Percentiles rank a stretch among this genome's conserved stretches.
phyloP scores from a whole-genome alignment of 2,329 filamentous ascomycete species.

The Fusarium xylarioides region DNA sequence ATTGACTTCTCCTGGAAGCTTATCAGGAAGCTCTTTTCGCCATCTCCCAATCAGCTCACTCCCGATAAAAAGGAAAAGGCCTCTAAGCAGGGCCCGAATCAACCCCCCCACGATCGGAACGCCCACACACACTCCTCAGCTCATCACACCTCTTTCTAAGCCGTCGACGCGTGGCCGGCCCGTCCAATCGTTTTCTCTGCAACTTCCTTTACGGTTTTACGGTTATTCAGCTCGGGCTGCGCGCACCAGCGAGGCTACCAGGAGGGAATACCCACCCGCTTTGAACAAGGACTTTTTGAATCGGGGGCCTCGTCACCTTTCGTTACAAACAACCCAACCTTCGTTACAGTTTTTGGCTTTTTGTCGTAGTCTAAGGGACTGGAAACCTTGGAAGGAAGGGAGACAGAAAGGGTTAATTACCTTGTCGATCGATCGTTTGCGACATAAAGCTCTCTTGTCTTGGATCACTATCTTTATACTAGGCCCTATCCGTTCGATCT shows the following conservation, averaged over 20 bases:
- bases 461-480: conserved; percentile 7
- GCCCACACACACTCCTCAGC: background rate
- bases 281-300: conserved; percentile 14
- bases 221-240: conserved; percentile 14
- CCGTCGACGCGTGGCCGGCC: conserved; percentile 23
- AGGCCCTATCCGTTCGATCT: conserved; percentile 6
- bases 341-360: conserved; percentile 21
- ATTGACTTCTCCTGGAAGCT: background rate
- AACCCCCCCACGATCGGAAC: conserved; percentile 25
- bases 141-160: conserved; percentile 1
- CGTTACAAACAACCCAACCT: conserved; percentile 17
- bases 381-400: background rate
- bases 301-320: background rate
- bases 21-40: conserved; percentile 6
- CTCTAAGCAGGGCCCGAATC: background rate
- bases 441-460: conserved; percentile 17
- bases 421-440: conserved; percentile 6
- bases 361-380: background rate
- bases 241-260: conserved; percentile 14
- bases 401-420: conserved; percentile 13
- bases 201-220: conserved; percentile 16
- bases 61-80: background rate
- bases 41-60: background rate
- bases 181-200: conserved; percentile 10
- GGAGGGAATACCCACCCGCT: background rate